phyloP scores from a whole-genome alignment of 257 asterid genomes.

The Catharanthus roseus region DNA sequence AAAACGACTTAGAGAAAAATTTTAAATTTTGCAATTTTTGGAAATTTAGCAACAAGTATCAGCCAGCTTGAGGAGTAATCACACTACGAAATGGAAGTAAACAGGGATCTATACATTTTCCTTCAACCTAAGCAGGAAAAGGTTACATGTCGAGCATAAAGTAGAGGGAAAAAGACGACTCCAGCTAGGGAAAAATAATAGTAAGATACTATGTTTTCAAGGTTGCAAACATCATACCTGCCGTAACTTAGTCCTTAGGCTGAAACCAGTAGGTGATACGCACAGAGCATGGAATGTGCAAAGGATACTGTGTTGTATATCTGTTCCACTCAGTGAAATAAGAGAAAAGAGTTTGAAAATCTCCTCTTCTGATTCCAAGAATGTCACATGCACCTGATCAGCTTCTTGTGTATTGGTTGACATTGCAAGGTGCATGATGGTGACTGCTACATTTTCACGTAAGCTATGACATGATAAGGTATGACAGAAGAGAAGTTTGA shows the following conservation, averaged over 20 bases:
- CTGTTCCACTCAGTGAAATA: conserved; percentile 2
- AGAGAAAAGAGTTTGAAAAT: conserved; percentile 6
- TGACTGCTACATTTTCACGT: not conserved
- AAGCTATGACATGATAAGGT: not conserved
- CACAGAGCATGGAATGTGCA: conserved; percentile 3
- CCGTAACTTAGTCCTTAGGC: not conserved
- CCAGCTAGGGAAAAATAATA: not conserved
- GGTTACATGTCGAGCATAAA: not conserved
- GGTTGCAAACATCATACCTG: not conserved
- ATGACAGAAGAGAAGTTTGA: not conserved
- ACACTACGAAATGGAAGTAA: not conserved
- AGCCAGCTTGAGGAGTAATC: not conserved
- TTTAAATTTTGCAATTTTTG: too few relatives aligned
- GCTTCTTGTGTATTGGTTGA: not conserved
- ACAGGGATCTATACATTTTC: not conserved
- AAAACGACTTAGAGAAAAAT: too few relatives aligned
- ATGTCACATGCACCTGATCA: not conserved
- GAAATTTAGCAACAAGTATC: too few relatives aligned
- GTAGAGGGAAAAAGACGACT: not conserved
- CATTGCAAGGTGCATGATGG: not conserved
- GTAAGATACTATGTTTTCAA: not conserved
- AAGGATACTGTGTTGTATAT: conserved; percentile 4
- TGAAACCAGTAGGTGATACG: not conserved
- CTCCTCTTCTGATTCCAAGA: conserved; percentile 3
- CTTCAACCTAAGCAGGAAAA: not conserved